Conservation (phyloP, 2,329 filamentous ascomycete genomes). For the Fusarium pilosicola region DNA sequence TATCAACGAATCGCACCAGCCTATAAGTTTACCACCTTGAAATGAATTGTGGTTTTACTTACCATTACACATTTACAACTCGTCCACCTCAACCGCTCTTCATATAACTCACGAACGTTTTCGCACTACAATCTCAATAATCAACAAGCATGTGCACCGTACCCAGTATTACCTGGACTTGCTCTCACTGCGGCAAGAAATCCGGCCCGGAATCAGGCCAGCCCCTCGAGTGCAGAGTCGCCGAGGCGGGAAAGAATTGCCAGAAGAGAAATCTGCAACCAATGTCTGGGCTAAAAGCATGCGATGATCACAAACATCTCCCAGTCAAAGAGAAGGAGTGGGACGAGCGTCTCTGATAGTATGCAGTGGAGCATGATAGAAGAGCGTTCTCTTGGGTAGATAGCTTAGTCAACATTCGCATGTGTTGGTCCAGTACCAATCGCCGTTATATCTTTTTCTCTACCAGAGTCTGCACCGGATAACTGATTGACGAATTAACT, state of each 20-base stretch:
- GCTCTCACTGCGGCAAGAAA: not conserved
- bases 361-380: not conserved
- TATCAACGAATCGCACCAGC: fast-evolving
- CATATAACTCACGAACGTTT: no score
- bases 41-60: no score
- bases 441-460: no score
- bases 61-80: fast-evolving
- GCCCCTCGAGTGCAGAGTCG: not conserved
- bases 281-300: not conserved
- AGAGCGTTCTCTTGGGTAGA: not conserved
- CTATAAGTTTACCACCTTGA: not conserved
- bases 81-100: fast-evolving
- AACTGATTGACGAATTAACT: fast-evolving
- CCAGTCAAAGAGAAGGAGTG: not conserved
- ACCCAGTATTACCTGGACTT: not conserved
- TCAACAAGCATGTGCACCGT: not conserved
- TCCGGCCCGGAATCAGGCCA: fast-evolving
- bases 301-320: not conserved
- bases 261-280: not conserved
- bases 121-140: fast-evolving
- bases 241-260: not conserved
- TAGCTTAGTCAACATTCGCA: not conserved
- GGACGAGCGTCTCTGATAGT: not conserved
- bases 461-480: not conserved
- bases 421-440: not conserved